Conservation (phyloP, 208 protist species). For the Phytomonas sp. region DNA sequence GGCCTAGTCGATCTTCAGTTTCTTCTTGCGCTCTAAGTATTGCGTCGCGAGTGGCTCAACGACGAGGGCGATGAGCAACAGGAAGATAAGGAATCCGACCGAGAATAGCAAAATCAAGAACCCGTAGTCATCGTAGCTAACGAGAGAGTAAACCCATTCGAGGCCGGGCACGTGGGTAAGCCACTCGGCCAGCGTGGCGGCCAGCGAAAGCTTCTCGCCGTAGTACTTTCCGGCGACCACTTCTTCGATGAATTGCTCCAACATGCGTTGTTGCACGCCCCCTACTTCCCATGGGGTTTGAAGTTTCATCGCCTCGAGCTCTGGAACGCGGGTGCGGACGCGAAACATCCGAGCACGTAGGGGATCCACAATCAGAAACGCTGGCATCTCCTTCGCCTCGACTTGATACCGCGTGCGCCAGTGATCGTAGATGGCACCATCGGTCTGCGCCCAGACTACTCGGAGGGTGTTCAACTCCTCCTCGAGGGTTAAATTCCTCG, state of each 20-base stretch:
- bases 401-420: constrained; percentile 65
- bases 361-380: constrained; percentile 73
- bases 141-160: constrained; percentile 28
- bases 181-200: constrained; percentile 45
- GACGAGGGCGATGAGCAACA: constrained; percentile 45
- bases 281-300: constrained; percentile 49
- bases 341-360: constrained; percentile 61
- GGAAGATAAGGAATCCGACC: constrained; percentile 50
- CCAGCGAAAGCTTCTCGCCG: constrained; percentile 51
- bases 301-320: constrained; percentile 59
- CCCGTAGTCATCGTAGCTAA: constrained; percentile 65
- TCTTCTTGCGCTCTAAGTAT: constrained; percentile 19
- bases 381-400: constrained; percentile 39
- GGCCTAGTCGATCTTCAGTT: constrained; percentile 7
- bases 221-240: constrained; percentile 36
- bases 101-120: constrained; percentile 51
- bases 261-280: constrained; percentile 48
- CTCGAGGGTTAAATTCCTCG: constrained; percentile 14
- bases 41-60: constrained; percentile 54
- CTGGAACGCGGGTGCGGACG: constrained; percentile 36
- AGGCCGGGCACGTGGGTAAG: constrained; percentile 43
- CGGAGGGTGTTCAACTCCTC: constrained; percentile 21
- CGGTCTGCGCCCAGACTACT: constrained; percentile 54
- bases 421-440: constrained; percentile 28
- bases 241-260: constrained; percentile 46